phyloP scores from a whole-genome alignment of 192 early-diverging fungal species.

The Coemansia erecta region DNA sequence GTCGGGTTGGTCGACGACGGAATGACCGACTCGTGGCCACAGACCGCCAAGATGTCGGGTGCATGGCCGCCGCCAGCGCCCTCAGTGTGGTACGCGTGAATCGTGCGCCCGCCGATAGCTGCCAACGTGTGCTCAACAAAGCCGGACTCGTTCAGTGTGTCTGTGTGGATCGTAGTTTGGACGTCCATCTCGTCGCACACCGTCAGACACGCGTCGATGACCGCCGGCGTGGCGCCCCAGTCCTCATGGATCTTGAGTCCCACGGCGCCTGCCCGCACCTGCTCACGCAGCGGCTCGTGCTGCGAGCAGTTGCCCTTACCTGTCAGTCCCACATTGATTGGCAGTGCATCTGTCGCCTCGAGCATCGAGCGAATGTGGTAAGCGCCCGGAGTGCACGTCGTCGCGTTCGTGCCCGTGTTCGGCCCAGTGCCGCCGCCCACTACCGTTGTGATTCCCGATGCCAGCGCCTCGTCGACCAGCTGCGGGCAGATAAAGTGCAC shows the following conservation, averaged over 20 bases:
- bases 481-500: constrained; percentile 97
- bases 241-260: constrained; percentile 96
- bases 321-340: constrained; percentile 92
- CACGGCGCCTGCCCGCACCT: constrained; percentile 80
- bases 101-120: constrained; percentile 87
- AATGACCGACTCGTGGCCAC: constrained; percentile 80
- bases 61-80: constrained; percentile 96
- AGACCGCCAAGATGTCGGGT: constrained; percentile 76
- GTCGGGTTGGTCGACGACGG: constrained; percentile 96
- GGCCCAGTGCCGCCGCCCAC: constrained; percentile 93
- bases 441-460: constrained; percentile 76
- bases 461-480: constrained; percentile 80
- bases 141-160: constrained; percentile 96
- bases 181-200: constrained; percentile 88
- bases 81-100: constrained; percentile 96
- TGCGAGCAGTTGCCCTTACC: constrained; percentile 89
- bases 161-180: constrained; percentile 90
- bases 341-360: constrained; percentile 81
- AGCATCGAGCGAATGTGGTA: constrained; percentile 88
- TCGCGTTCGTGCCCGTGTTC: constrained; percentile 94
- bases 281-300: constrained; percentile 69
- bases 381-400: constrained; percentile 89
- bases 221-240: constrained; percentile 93
- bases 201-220: constrained; percentile 84
- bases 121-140: constrained; percentile 90